Percentiles rank a stretch among this genome's conserved stretches.
These are phyloP conservation scores for Ogataea nakhonphanomensis DNA, from an alignment of 805 yeast species.

Conservation along the genomic window DNA sequence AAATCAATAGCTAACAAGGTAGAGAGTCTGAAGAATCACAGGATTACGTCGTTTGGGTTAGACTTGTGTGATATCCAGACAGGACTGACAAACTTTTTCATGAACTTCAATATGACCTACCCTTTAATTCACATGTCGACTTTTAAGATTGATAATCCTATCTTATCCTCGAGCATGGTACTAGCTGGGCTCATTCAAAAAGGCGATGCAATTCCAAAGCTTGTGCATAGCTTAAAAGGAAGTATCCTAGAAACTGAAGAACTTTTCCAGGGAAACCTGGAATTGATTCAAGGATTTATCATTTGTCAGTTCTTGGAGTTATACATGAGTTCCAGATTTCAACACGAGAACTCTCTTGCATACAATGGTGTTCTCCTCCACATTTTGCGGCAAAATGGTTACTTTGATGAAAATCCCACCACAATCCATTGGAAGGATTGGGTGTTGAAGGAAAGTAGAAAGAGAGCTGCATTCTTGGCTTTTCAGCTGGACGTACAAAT, in stretches of 20 bases:
- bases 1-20: too few relatives aligned
- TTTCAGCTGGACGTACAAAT: conserved; percentile 16
- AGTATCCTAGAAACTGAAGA: conserved; percentile 4
- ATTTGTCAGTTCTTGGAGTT: conserved; percentile 13
- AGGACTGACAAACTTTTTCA: conserved; percentile 8
- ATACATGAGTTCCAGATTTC: conserved; percentile 6
- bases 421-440: conserved; percentile 10
- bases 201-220: not conserved
- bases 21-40: too few relatives aligned
- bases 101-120: conserved; percentile 12
- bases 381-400: conserved; percentile 10
- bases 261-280: conserved; percentile 5
- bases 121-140: conserved; percentile 16
- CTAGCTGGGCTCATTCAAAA: conserved; percentile 11
- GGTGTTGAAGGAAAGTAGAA: conserved; percentile 13
- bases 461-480: conserved; percentile 13
- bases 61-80: not conserved
- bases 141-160: conserved; percentile 7
- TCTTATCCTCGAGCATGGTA: conserved; percentile 10
- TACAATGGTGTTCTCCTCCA: conserved; percentile 12
- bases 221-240: not conserved
- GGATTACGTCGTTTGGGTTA: not conserved
- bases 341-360: conserved; percentile 11
- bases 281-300: conserved; percentile 15
- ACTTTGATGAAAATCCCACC: conserved; percentile 1